phyloP scores from a whole-genome alignment of 352 stramenopile genomes.

The Globisporangium heterothallicum region DNA sequence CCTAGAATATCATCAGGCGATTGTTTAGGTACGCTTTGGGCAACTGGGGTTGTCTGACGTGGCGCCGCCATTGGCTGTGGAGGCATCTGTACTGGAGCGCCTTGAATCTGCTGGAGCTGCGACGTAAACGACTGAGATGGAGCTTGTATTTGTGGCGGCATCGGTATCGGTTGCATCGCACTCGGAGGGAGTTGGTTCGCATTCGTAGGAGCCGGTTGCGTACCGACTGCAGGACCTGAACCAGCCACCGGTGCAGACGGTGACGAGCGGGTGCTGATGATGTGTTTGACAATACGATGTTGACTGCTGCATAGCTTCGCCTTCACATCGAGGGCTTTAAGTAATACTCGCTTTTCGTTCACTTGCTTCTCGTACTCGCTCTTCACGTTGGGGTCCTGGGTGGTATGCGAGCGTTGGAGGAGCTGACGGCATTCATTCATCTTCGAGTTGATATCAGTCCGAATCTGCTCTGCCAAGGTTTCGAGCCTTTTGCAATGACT shows the following conservation, averaged over 20 bases:
- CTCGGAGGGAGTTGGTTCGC: constrained; percentile 10
- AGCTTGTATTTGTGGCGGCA: constrained; percentile 27
- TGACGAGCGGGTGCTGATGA: constrained; percentile 46
- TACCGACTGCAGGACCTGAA: background rate
- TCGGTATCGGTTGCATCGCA: constrained; percentile 39
- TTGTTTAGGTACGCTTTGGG: constrained; percentile 17
- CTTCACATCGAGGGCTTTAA: constrained; percentile 76
- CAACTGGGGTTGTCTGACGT: background rate
- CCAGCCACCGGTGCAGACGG: background rate
- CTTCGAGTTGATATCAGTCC: constrained; percentile 71
- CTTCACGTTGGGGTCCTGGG: constrained; percentile 55
- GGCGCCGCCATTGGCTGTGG: background rate
- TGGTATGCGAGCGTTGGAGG: constrained; percentile 69
- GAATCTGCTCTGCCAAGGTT: constrained; percentile 73
- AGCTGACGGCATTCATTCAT: constrained; percentile 81
- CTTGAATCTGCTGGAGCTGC: constrained; percentile 15
- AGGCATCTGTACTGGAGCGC: background rate
- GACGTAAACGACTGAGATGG: constrained; percentile 21
- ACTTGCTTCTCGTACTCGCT: constrained; percentile 64
- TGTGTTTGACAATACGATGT: constrained; percentile 75
- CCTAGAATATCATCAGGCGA: constrained; percentile 48
- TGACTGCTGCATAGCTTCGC: constrained; percentile 79
- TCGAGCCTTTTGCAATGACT: constrained; percentile 79
- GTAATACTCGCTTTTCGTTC: constrained; percentile 56
- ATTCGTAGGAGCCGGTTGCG: background rate